phyloP scores from a whole-genome alignment of 1,139 yeast genomes.

The Kodamaea ohmeri region DNA sequence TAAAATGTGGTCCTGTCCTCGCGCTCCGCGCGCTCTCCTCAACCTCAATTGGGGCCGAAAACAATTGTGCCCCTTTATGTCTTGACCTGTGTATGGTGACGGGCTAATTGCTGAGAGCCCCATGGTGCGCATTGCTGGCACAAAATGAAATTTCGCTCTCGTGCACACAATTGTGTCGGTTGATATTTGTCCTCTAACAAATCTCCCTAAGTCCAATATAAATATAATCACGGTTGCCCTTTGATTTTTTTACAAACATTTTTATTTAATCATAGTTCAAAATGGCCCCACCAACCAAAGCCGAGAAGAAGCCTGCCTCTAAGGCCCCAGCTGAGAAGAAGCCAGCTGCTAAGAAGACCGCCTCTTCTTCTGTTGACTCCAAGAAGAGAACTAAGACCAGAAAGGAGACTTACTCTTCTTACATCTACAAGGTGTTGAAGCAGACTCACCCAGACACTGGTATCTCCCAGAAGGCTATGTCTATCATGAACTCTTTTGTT shows the following conservation, averaged over 20 bases:
- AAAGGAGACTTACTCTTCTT: conserved; percentile 98
- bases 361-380: conserved; percentile 60
- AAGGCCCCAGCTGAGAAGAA: conserved; percentile 98
- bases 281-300: conserved; percentile 85
- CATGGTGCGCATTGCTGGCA: conserved; percentile 1
- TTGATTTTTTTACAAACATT: conserved; percentile 2
- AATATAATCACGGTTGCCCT: conserved; percentile 6
- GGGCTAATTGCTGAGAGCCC: not conserved
- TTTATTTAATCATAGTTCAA: conserved; percentile 14
- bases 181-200: not conserved
- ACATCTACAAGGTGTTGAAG: conserved; percentile 97
- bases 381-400: conserved; percentile 97
- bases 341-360: conserved; percentile 94
- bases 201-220: conserved; percentile 2
- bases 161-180: not conserved
- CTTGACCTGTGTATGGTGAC: not conserved
- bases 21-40: conserved; percentile 8
- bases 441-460: conserved; percentile 99
- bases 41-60: not conserved
- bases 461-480: conserved; percentile 99
- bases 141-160: not conserved
- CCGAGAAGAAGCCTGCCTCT: conserved; percentile 98
- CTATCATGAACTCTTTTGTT: conserved; percentile 97
- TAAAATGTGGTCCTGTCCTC: conserved; percentile 8
- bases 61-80: conserved; percentile 2